Conservation (phyloP, 495 filamentous ascomycete species). For the Letharia columbiana region DNA sequence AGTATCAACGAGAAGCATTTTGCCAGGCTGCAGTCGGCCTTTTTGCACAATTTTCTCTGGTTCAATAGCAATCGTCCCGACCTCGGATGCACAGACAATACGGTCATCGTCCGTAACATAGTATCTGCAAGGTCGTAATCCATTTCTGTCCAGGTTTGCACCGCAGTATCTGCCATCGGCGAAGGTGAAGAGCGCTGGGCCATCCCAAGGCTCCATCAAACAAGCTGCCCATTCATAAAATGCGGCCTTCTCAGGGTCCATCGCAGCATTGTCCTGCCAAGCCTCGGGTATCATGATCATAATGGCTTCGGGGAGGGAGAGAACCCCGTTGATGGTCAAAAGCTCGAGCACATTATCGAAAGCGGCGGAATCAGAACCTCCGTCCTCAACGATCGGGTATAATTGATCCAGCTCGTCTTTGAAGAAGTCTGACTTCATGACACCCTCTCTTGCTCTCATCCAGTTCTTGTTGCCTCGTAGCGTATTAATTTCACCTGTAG, state of each 20-base stretch:
- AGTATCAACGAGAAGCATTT: conserved; percentile 97
- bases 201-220: conserved; percentile 99
- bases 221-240: conserved; percentile 99
- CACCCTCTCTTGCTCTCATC: conserved; percentile 97
- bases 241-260: conserved; percentile 93
- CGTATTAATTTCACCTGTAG: conserved; percentile 84
- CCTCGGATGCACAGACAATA: conserved; percentile 97
- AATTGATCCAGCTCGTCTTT: conserved; percentile 85
- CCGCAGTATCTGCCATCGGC: conserved; percentile 96
- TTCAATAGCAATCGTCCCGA: conserved; percentile 88
- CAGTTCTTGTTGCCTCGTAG: conserved; percentile 99
- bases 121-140: conserved; percentile 92
- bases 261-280: conserved; percentile 88
- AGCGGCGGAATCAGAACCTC: conserved; percentile 94
- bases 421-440: conserved; percentile 88
- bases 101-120: conserved; percentile 98
- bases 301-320: conserved; percentile 93
- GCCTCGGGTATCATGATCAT: conserved; percentile 99
- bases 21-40: conserved; percentile 88
- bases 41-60: conserved; percentile 89
- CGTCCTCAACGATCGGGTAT: conserved; percentile 95
- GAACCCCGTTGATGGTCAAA: conserved; percentile 90
- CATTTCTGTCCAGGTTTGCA: conserved; percentile 97
- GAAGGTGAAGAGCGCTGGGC: conserved; percentile 95
- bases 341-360: conserved; percentile 98